These are phyloP conservation scores for Sporothrix variecibatus DNA, from an alignment of 2,329 filamentous ascomycete genomes.

Conservation along the genomic window DNA sequence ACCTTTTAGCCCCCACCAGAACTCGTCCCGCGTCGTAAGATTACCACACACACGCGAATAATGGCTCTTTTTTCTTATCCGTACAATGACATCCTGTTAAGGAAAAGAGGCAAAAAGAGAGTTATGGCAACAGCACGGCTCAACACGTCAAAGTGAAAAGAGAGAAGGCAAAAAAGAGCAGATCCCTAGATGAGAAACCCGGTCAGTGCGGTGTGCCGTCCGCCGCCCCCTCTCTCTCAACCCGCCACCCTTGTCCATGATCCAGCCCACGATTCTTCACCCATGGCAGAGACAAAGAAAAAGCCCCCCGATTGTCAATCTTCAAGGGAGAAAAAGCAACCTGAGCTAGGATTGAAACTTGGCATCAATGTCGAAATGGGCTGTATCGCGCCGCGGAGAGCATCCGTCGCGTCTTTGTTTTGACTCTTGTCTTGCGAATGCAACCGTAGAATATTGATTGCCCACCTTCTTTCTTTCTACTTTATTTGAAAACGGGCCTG, in stretches of 20 bases:
- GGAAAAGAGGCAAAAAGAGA: background rate
- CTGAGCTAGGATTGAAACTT: background rate
- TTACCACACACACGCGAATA: slow-evolving; percentile 2
- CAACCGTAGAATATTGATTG: background rate
- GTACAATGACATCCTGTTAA: background rate
- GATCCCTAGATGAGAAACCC: background rate
- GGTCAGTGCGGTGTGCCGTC: slow-evolving; percentile 19
- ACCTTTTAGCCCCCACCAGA: background rate
- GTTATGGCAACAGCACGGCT: background rate
- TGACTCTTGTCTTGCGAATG: background rate
- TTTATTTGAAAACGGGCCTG: background rate
- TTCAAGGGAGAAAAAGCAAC: background rate
- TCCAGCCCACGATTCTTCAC: background rate
- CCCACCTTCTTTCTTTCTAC: background rate
- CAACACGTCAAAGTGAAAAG: background rate
- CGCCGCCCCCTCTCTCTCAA: background rate
- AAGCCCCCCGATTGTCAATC: background rate
- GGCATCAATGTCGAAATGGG: background rate
- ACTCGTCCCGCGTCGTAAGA: background rate
- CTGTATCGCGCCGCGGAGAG: background rate
- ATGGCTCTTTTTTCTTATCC: background rate
- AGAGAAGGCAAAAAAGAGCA: background rate
- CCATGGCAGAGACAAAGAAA: background rate
- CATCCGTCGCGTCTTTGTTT: background rate
- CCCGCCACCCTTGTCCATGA: background rate